These are phyloP conservation scores for Trifolium pratense DNA, from an alignment of 306 rosid genomes.

Conservation along the genomic window DNA sequence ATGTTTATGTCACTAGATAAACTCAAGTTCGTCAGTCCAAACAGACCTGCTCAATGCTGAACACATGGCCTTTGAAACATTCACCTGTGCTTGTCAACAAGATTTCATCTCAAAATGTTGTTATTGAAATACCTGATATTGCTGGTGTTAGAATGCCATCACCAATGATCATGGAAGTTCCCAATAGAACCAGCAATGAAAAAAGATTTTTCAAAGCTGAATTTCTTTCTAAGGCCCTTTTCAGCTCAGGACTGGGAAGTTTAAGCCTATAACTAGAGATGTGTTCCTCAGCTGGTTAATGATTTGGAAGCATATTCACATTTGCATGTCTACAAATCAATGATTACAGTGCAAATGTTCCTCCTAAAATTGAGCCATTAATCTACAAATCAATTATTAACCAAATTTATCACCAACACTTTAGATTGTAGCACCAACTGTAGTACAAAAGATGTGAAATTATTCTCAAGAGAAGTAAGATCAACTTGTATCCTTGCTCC, in stretches of 20 bases:
- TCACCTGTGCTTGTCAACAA: neutral
- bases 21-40: no score
- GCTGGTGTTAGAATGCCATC: constrained; percentile 94
- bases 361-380: constrained; percentile 64
- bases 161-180: constrained; percentile 91
- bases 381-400: neutral
- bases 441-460: no score
- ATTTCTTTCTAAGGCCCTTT: constrained; percentile 78
- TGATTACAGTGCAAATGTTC: constrained; percentile 90
- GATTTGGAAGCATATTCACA: constrained; percentile 79
- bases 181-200: constrained; percentile 77
- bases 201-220: constrained; percentile 65
- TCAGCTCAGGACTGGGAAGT: constrained; percentile 85
- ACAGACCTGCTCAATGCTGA: no score
- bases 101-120: neutral
- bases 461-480: no score
- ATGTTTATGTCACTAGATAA: no score
- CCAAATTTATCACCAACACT: no score
- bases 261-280: constrained; percentile 84
- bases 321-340: constrained; percentile 90
- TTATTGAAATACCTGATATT: constrained; percentile 68
- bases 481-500: no score
- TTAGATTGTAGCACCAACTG: no score
- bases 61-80: no score
- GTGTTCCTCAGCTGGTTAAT: constrained; percentile 78